Evolutionary conservation across 2,329 filamentous ascomycete genomes (phyloP).

Genomic region (Alternaria angustiovoidea): DNA sequence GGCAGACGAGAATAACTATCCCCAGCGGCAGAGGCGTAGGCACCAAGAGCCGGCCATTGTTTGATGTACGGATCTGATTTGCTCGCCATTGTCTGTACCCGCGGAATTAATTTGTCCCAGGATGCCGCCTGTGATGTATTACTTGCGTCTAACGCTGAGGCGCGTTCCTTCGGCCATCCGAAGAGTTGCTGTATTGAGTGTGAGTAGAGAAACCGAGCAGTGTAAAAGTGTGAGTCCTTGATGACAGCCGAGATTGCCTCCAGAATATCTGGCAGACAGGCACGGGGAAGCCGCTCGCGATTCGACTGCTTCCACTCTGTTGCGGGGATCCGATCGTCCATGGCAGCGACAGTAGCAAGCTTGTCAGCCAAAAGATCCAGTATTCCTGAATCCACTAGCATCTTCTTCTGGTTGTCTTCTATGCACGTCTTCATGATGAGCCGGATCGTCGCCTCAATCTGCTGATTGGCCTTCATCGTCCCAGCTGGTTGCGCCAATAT

Average conservation of each 20-base stretch:
- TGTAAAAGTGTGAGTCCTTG: slow-evolving; percentile 78
- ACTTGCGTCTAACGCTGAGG: slow-evolving; percentile 29
- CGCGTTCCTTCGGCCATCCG: slow-evolving; percentile 39
- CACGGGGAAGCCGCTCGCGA: slow-evolving; percentile 51
- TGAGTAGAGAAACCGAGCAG: slow-evolving; percentile 66
- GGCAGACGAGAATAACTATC: slow-evolving; percentile 44
- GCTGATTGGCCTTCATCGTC: slow-evolving; percentile 64
- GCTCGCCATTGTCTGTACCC: slow-evolving; percentile 49
- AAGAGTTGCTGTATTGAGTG: slow-evolving; percentile 49
- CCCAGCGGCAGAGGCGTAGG: slow-evolving; percentile 37
- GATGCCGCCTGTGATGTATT: slow-evolving; percentile 25
- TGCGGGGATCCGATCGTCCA: slow-evolving; percentile 33
- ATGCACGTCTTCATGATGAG: slow-evolving; percentile 71
- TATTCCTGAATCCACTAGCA: slow-evolving; percentile 75
- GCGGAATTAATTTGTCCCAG: slow-evolving; percentile 50
- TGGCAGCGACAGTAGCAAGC: slow-evolving; percentile 59
- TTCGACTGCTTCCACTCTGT: slow-evolving; percentile 25
- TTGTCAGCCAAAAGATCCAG: slow-evolving; percentile 80
- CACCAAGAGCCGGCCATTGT: slow-evolving; percentile 55
- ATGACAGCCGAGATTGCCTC: slow-evolving; percentile 81
- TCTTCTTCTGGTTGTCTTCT: slow-evolving; percentile 73
- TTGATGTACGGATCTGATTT: slow-evolving; percentile 53
- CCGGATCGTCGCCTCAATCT: slow-evolving; percentile 67
- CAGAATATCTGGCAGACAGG: slow-evolving; percentile 73
- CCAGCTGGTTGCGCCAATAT: slow-evolving; percentile 70